Percentiles rank a stretch among this genome's conserved stretches.
These are phyloP conservation scores for Cordyceps farinosa DNA, from an alignment of 2,329 filamentous ascomycete species.

Conservation along the genomic window DNA sequence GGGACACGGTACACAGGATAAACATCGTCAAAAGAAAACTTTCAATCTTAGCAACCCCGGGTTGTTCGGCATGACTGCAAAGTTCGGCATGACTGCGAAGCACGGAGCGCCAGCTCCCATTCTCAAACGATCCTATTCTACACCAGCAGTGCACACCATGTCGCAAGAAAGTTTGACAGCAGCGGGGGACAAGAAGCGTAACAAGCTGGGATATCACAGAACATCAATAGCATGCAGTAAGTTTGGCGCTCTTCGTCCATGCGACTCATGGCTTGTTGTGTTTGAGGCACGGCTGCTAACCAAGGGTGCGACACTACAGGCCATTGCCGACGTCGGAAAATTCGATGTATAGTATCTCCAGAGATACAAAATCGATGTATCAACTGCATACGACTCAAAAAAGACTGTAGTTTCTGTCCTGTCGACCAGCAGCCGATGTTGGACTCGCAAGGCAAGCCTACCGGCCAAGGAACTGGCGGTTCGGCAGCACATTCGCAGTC, in stretches of 20 bases:
- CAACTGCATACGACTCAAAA: constrained; percentile 86
- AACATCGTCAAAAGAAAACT: not conserved
- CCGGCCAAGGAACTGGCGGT: constrained; percentile 34
- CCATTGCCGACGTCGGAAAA: constrained; percentile 84
- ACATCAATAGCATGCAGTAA: constrained; percentile 88
- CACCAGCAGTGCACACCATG: constrained; percentile 10
- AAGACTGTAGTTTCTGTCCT: constrained; percentile 83
- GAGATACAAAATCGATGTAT: constrained; percentile 72
- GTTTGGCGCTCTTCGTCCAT: constrained; percentile 33
- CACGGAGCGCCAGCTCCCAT: not conserved
- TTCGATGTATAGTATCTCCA: constrained; percentile 72
- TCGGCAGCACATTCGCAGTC: constrained; percentile 40
- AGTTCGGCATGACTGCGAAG: not conserved
- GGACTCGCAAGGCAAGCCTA: constrained; percentile 39
- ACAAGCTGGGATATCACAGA: constrained; percentile 86
- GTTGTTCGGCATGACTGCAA: not conserved
- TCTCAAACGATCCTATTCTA: constrained; percentile 12
- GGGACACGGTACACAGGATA: not conserved
- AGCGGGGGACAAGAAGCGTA: constrained; percentile 54
- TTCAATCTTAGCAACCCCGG: not conserved
- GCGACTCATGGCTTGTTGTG: not conserved
- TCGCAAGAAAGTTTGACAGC: constrained; percentile 26
- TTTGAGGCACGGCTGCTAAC: not conserved
- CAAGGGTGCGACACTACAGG: constrained; percentile 43
- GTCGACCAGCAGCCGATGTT: constrained; percentile 66